Conservation (phyloP, 768 basidiomycete species). For the Trametes coccinea region DNA sequence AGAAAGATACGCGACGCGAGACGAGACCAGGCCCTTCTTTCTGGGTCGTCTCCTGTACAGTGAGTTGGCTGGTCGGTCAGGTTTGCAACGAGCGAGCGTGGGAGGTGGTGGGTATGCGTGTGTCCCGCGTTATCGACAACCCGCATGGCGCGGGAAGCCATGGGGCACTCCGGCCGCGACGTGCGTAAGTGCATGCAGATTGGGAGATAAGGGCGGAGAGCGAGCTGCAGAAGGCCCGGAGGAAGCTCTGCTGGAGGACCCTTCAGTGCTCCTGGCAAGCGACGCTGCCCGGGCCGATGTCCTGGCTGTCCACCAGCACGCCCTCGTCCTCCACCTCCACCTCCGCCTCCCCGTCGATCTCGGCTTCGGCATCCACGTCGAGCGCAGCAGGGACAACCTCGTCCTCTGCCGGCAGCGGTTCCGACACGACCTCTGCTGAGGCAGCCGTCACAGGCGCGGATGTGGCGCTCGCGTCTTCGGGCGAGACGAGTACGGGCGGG, state of each 20-base stretch:
- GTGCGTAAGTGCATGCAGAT: not conserved
- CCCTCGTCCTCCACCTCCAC: constrained; percentile 30
- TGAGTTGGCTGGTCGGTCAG: not conserved
- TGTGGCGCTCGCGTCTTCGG: constrained; percentile 5
- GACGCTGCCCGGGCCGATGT: constrained; percentile 31
- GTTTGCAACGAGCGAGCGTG: no score
- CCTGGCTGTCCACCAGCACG: constrained; percentile 32
- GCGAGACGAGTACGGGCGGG: constrained; percentile 21
- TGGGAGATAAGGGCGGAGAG: not conserved
- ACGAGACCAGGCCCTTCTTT: not conserved
- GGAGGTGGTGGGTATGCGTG: not conserved
- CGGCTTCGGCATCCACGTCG: constrained; percentile 17
- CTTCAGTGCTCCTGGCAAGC: constrained; percentile 31
- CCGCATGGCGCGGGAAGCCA: not conserved
- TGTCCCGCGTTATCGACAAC: not conserved
- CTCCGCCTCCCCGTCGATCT: constrained; percentile 2
- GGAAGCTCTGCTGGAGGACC: not conserved
- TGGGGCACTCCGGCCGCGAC: not conserved
- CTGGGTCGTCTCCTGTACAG: not conserved
- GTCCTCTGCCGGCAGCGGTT: not conserved
- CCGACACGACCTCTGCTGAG: not conserved
- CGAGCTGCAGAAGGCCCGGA: not conserved
- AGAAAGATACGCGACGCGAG: not conserved
- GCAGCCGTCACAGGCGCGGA: constrained; percentile 1
- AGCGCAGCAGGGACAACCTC: constrained; percentile 3